Base-by-base conservation (phyloP, 2,329 filamentous ascomycete genomes). In the Neonectria punicea region DNA sequence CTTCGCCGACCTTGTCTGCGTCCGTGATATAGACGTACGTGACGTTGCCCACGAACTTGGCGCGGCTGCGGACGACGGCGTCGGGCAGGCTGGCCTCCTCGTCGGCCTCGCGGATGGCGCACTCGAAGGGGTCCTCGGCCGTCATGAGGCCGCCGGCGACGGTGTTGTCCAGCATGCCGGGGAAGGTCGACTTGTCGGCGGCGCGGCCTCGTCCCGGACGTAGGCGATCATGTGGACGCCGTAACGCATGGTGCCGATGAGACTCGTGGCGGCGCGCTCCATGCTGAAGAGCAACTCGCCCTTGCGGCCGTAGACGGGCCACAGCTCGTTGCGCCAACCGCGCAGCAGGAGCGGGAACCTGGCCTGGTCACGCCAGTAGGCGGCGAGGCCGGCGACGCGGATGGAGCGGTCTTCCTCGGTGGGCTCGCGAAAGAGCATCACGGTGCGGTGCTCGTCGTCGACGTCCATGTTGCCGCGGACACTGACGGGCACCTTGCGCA, bases 81-180 rank as follows among this genome's bases (percentile, higher is more conserved):
- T 90, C 92, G 0, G 92, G 87, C 20, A 99, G 81, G 41, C 90
- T 92, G 1, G 96, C 97, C 78, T 99, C 96, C 80, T 99, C 96
- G 68, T 90, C 90, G 3, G 91, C 91, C 80, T 99, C 96, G 58
- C 95, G 89, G 20, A 98, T 86, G 57, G 97, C 82, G 77, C 92
- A 93, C 75, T 95, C 93, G 53, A 94, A 91, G 0, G 93, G 92
- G 22, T 85, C 85, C 78, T 98, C 94, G 14, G 90, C 92, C 0
- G 93, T 92, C 77, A 91, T 90, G 70, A 98, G 90, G 0, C 81
- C 87, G n/a, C 87, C 87, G 0, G 94, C 96, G 7, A 97, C 96
- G 1, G 94, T 94, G 78, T 98, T 99, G 79, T 99, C 96, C 70
- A 99, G 84, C 87, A 98, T 94, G n/a, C 92, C 87, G 0, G 92